A percentile compares a stretch with the other conserved stretches of the same genome.
These are phyloP conservation scores for Lasiosphaeria hispida DNA, from an alignment of 495 filamentous ascomycete genomes.

Conservation along the genomic window DNA sequence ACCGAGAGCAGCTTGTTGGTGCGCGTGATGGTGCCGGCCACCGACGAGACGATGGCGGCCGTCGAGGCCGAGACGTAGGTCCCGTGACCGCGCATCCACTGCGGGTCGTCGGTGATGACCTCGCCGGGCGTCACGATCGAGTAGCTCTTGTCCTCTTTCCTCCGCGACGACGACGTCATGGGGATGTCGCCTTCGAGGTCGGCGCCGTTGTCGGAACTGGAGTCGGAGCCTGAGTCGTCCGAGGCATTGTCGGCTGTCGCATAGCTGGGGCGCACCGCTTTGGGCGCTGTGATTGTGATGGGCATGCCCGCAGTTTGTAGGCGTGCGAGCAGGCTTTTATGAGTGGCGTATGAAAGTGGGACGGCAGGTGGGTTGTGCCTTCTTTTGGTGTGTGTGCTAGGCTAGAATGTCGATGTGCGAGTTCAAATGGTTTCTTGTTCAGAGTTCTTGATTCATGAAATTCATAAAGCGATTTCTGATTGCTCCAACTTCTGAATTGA, in stretches of 20 bases:
- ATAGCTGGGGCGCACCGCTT: slow-evolving; percentile 31
- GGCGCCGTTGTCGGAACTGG: slow-evolving; percentile 33
- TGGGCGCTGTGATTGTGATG: slow-evolving; percentile 74
- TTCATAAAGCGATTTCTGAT: no score
- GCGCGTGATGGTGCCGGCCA: slow-evolving; percentile 81
- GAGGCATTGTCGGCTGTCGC: slow-evolving; percentile 16
- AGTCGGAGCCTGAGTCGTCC: slow-evolving; percentile 42
- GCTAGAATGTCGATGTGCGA: no score
- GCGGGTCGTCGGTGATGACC: slow-evolving; percentile 80
- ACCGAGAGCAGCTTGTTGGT: slow-evolving; percentile 97
- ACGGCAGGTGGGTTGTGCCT: background rate
- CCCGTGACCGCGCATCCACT: slow-evolving; percentile 97
- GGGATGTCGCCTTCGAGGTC: slow-evolving; percentile 60
- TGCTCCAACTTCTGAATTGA: no score
- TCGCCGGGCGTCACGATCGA: slow-evolving; percentile 85
- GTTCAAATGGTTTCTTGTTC: no score
- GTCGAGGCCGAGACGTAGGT: slow-evolving; percentile 63
- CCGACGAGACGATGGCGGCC: slow-evolving; percentile 74
- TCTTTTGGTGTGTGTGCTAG: no score
- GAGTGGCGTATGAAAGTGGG: background rate
- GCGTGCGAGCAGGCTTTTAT: background rate
- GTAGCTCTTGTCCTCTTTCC: background rate
- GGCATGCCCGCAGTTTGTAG: slow-evolving; percentile 55
- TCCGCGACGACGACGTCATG: slow-evolving; percentile 34
- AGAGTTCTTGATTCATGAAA: no score